These are phyloP conservation scores for Chalaropsis thielavioides DNA, from an alignment of 2,329 filamentous ascomycete genomes.

Conservation along the genomic window DNA sequence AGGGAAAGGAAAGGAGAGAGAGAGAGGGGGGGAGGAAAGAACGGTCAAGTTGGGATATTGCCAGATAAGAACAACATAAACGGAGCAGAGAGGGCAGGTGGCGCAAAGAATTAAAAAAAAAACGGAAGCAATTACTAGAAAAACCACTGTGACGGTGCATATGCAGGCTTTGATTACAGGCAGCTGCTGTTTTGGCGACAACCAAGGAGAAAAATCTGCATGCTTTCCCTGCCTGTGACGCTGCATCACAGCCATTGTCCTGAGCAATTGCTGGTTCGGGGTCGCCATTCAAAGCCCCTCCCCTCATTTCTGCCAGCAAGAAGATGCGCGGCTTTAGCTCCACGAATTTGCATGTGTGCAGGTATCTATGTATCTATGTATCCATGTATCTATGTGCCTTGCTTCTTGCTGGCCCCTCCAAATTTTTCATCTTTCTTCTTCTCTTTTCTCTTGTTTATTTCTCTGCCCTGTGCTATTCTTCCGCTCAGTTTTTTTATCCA, in stretches of 20 bases:
- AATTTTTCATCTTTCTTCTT: not conserved
- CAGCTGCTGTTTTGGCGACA: conserved; percentile 1
- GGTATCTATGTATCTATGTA: not conserved
- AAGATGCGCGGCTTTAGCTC: no score
- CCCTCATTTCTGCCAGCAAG: not conserved
- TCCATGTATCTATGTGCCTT: not conserved
- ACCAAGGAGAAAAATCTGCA: conserved; percentile 4
- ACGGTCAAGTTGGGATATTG: not conserved
- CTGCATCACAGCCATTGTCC: not conserved
- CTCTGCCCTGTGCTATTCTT: not conserved
- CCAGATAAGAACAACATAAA: not conserved
- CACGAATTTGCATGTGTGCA: no score
- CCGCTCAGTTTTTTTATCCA: not conserved
- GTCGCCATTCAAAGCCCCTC: not conserved
- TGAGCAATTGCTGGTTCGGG: not conserved
- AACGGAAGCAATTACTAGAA: not conserved
- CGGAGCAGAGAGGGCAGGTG: not conserved
- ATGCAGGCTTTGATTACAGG: conserved; percentile 5
- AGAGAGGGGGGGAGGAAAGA: not conserved
- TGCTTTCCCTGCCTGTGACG: not conserved
- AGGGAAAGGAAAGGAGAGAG: not conserved
- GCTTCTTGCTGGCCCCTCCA: not conserved
- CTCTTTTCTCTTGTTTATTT: conserved; percentile 1
- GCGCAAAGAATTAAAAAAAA: not conserved
- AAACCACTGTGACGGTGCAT: not conserved